Base-by-base conservation (phyloP, 345 rosid genomes). In the Hirschfeldia incana region DNA sequence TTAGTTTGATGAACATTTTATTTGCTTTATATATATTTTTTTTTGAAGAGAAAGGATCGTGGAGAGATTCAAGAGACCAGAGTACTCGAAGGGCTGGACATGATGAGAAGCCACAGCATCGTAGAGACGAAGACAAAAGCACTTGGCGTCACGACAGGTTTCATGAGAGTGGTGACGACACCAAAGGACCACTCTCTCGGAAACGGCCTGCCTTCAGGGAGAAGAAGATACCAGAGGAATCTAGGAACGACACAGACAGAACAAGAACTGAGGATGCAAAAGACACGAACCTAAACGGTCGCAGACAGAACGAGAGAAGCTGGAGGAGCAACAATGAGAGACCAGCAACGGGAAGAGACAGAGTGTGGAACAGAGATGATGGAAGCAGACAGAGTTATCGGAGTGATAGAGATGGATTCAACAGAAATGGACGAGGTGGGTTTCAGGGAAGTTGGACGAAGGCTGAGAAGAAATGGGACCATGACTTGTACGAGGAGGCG, bases 151-250 rank as follows among this genome's bases (percentile, higher is more conserved):
- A 87, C 57, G 97, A 95, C 82, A 87, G 79, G 84, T 88, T 83
- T 86, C 84, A 69, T 29, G 88, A 89, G 80, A 72, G 79, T 86
- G 72, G 79, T 86, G 93, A 89, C 72, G 76, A 83, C 57, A 83
- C 89, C 65, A 85, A 73, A 29, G 78, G 85, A 55, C 72, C 83
- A 42, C 82, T 79, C 77, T 72, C 79, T 26, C 85, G 86, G 76
- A 96, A 90, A 85, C 87, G 95, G 72, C 97, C 94, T n/a, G 90
- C 99, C 72, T 96, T 93, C 84, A 86, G 88, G 64, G 98, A 96
- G 86, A 88, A 86, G 82, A 96, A 88, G 85, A 73, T 59, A 5
- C 77, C 86, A 2, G 82, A 73, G 65, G 89, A 83, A 29, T 39
- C 86, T 36, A 80, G 79, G 57, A 84, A 81, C 16, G 49, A 57